These are phyloP conservation scores for Ogataea polymorpha DNA, from an alignment of 805 yeast genomes.

Conservation along the genomic window DNA sequence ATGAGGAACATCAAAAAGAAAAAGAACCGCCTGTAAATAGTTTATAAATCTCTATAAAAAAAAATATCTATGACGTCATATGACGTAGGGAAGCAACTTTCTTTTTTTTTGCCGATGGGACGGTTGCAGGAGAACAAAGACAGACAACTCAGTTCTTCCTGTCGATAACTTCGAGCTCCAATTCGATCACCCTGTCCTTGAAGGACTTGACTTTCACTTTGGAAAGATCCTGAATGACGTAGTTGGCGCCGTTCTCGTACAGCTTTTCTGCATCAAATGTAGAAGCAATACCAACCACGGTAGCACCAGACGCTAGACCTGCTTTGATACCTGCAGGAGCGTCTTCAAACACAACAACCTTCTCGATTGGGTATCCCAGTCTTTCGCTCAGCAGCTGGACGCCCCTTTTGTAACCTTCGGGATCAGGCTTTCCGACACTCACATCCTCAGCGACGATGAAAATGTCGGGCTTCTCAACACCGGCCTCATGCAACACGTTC, in stretches of 20 bases:
- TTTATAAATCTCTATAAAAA: slow-evolving; percentile 8
- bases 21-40: slow-evolving; percentile 5
- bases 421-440: slow-evolving; percentile 78
- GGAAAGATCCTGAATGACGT: slow-evolving; percentile 71
- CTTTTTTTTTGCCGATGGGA: neutral
- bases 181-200: slow-evolving; percentile 38
- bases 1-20: slow-evolving; percentile 18
- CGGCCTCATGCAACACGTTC: slow-evolving; percentile 51
- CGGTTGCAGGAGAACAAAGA: slow-evolving; percentile 1
- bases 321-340: slow-evolving; percentile 87
- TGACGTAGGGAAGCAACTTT: slow-evolving; percentile 2
- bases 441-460: slow-evolving; percentile 85
- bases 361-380: slow-evolving; percentile 24
- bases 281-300: slow-evolving; percentile 79
- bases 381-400: slow-evolving; percentile 42
- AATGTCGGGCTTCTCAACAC: slow-evolving; percentile 53
- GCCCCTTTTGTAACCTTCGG: slow-evolving; percentile 74
- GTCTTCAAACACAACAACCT: slow-evolving; percentile 75
- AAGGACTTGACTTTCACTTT: slow-evolving; percentile 58
- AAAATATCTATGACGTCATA: slow-evolving; percentile 2
- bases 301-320: slow-evolving; percentile 80
- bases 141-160: slow-evolving; percentile 14
- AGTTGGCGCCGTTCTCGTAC: slow-evolving; percentile 74
- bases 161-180: slow-evolving; percentile 31
- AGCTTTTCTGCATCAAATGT: slow-evolving; percentile 70